phyloP scores from a whole-genome alignment of 768 basidiomycete species.

The Ephemerocybe angulata region DNA sequence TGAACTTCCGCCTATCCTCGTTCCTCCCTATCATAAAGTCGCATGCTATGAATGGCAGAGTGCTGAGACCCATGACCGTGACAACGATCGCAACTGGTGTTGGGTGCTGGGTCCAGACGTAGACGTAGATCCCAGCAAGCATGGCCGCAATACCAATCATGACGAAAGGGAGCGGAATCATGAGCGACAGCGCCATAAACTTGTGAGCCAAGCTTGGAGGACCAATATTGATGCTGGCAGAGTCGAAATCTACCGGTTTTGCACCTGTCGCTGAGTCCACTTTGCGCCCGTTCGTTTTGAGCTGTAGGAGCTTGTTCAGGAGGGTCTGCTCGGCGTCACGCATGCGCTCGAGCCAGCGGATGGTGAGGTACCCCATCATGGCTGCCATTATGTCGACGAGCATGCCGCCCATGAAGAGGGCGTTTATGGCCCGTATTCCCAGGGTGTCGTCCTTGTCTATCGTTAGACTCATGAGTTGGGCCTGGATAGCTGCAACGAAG shows the following conservation, averaged over 20 bases:
- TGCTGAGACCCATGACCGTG: neutral
- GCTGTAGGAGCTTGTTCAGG: neutral
- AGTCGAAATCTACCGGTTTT: neutral
- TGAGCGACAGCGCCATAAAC: neutral
- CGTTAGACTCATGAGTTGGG: neutral
- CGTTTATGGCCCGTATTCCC: neutral
- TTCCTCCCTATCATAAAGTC: neutral
- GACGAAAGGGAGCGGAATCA: neutral
- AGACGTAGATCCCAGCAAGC: neutral
- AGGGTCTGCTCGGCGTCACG: neutral
- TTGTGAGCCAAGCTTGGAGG: neutral
- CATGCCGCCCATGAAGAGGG: neutral
- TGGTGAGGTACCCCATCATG: conserved; percentile 3
- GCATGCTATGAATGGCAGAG: neutral
- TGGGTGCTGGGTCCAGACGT: neutral
- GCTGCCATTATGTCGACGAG: conserved; percentile 1
- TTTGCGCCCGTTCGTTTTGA: neutral
- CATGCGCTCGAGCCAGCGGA: conserved; percentile 2
- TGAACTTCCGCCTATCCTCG: neutral
- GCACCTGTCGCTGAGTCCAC: neutral
- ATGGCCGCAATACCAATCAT: neutral
- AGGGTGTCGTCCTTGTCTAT: neutral
- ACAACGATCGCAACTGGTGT: neutral
- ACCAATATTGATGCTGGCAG: neutral
- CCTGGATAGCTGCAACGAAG: neutral